phyloP scores from a whole-genome alignment of 2,329 filamentous ascomycete species.

The Fusarium irregulare region DNA sequence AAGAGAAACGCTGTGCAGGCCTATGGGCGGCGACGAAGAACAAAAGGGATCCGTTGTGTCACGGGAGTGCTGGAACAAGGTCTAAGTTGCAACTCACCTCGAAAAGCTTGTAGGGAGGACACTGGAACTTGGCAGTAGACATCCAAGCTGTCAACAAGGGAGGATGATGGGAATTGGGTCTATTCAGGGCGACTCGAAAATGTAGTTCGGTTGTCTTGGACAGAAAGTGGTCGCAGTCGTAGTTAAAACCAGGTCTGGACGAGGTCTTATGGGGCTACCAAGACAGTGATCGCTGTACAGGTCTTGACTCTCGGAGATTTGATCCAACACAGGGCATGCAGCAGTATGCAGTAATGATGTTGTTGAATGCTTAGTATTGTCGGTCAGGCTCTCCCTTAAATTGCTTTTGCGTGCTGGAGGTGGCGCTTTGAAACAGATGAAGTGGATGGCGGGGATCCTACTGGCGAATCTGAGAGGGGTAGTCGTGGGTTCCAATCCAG shows the following conservation, averaged over 20 bases:
- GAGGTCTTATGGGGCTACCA: conserved; percentile 52
- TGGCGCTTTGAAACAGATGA: conserved; percentile 53
- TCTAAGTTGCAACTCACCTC: conserved; percentile 63
- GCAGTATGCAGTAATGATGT: conserved; percentile 48
- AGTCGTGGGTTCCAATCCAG: conserved; percentile 51
- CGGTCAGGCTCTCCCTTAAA: conserved; percentile 50
- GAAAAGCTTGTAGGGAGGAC: conserved; percentile 67
- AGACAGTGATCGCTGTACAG: conserved; percentile 47
- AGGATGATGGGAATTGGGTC: conserved; percentile 51
- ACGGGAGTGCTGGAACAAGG: conserved; percentile 48
- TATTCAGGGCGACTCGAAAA: conserved; percentile 49
- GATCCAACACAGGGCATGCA: conserved; percentile 49
- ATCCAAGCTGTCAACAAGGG: conserved; percentile 62
- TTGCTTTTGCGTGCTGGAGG: conserved; percentile 51
- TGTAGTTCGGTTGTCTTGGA: conserved; percentile 55
- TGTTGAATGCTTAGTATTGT: conserved; percentile 48
- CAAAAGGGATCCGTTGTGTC: conserved; percentile 37
- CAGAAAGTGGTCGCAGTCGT: conserved; percentile 46
- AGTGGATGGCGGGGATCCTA: conserved; percentile 48
- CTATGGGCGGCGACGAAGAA: conserved; percentile 25
- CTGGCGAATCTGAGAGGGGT: conserved; percentile 51
- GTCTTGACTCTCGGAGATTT: conserved; percentile 55
- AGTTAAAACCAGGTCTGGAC: conserved; percentile 54
- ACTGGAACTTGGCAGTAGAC: conserved; percentile 68
- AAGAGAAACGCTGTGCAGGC: conserved; percentile 27